Conservation (phyloP, 1,139 yeast species). For the Geotrichum carabidarum region DNA sequence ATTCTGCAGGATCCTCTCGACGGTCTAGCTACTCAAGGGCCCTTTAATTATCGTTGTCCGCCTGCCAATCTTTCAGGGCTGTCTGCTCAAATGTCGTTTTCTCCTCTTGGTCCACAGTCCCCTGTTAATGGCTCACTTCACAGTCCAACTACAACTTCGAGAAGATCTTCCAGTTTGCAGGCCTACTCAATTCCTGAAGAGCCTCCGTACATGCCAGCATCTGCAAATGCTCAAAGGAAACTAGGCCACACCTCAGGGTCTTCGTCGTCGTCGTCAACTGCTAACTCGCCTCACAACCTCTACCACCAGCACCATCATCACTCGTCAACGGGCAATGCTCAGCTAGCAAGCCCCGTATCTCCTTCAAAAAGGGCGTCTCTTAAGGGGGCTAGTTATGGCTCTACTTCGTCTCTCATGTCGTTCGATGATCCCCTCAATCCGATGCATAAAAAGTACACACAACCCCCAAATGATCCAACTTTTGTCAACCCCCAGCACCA, state of each 20-base stretch:
- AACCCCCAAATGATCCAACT: not conserved
- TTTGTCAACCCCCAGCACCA: constrained; percentile 9
- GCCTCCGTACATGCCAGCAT: not conserved
- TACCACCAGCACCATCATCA: not conserved
- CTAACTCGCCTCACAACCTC: not conserved
- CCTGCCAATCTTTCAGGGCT: not conserved
- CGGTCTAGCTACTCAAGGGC: too few species aligned
- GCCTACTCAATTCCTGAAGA: constrained; percentile 10
- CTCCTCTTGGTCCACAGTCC: constrained; percentile 7
- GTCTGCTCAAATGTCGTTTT: constrained; percentile 6
- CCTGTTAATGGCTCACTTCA: constrained; percentile 1
- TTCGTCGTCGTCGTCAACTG: not conserved
- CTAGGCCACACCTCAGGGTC: not conserved
- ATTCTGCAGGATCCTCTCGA: too few species aligned
- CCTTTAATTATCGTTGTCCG: too few species aligned
- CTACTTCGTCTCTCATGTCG: constrained; percentile 19
- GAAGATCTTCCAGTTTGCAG: constrained; percentile 4
- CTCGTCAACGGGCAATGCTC: not conserved
- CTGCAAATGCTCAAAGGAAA: constrained; percentile 1
- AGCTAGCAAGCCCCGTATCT: constrained; percentile 3
- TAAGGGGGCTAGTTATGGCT: constrained; percentile 18
- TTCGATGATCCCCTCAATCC: constrained; percentile 16
- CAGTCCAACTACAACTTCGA: constrained; percentile 1
- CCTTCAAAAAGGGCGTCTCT: constrained; percentile 10
- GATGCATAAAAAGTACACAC: constrained; percentile 1